These are phyloP conservation scores for Chaetomium sp. DNA, from an alignment of 2,329 filamentous ascomycete genomes.

Conservation along the genomic window DNA sequence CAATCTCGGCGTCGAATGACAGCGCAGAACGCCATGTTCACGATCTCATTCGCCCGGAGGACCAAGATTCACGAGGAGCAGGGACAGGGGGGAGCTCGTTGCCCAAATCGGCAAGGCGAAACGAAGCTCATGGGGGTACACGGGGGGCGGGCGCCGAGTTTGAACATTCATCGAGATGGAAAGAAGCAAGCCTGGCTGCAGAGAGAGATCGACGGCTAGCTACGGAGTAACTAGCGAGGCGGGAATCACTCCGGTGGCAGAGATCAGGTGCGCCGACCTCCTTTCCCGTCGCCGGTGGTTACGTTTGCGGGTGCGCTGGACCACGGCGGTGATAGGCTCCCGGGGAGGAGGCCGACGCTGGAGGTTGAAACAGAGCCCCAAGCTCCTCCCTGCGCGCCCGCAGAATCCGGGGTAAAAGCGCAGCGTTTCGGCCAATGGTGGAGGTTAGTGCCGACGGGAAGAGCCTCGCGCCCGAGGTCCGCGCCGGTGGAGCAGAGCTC, in stretches of 20 bases:
- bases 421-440: not conserved
- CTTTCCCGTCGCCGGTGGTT: not conserved
- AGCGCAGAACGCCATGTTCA: slow-evolving; percentile 25
- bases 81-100: slow-evolving; percentile 33
- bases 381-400: slow-evolving; percentile 24
- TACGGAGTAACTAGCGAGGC: too few species aligned
- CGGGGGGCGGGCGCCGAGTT: not conserved
- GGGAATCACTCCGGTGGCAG: slow-evolving; percentile 1
- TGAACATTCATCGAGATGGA: not conserved
- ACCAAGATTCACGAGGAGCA: slow-evolving; percentile 3
- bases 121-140: not conserved
- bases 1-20: slow-evolving; percentile 30
- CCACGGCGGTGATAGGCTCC: not conserved
- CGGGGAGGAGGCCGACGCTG: not conserved
- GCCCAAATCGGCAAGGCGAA: slow-evolving; percentile 19
- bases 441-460: slow-evolving; percentile 22
- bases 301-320: not conserved
- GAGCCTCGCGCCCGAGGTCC: slow-evolving; percentile 24
- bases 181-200: not conserved
- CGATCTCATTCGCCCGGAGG: slow-evolving; percentile 32
- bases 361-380: slow-evolving; percentile 12
- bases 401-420: slow-evolving; percentile 25
- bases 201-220: slow-evolving; percentile 3
- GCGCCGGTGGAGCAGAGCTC: slow-evolving; percentile 1
- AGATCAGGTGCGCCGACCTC: slow-evolving; percentile 1